Evolutionary conservation across 441 rosid species (phyloP), one percentile per base, ranked within the genome.

Genomic region (Aquilaria agallochum): DNA sequence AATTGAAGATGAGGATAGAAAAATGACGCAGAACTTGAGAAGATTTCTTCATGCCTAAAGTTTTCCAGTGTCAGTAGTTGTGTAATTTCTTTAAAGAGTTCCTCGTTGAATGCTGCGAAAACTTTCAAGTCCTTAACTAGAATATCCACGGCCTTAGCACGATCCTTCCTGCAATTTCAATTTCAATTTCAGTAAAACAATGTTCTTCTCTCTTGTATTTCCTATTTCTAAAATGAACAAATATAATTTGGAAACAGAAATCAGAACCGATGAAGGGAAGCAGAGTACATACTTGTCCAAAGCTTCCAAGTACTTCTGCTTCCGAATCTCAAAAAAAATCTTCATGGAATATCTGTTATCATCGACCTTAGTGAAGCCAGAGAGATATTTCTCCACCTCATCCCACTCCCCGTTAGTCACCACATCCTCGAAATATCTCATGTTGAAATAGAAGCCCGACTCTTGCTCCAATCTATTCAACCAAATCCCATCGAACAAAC

Each of bases 71-170:
- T 74, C 15, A 85, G 63, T 59, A 83, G 76, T 73, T 80, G 84
- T 5, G 91, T 85, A 61, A 85, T 83, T 77, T 85, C 91, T 67
- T 83, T 80, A 64, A 80, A 85, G 47, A 85, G 78, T 34, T 80
- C 88, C 56, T 83, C 88, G 36, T 85, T 85, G 62, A 83, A 83
- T 11, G 88, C 70, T 30, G 86, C 53, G 62, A 85, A 85, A 66
- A 80, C 85, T 74, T 85, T 85, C 54, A 85, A 67, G 68, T 85
- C 88, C 80, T 77, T 83, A 15, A 76, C 81, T 48, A 85, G 86
- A 60, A 85, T 83, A 30, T 85, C 91, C 52, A 85, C 91, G 20
- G 88, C 91, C 76, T 79, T 85, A 58, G 85, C 78, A 59, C 76
- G 77, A 71, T 85, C 91, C 66, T 83, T 81, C 88, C 92, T 83